These are phyloP conservation scores for Emmonsia crescens DNA, from an alignment of 2,329 filamentous ascomycete genomes.

Conservation along the genomic window DNA sequence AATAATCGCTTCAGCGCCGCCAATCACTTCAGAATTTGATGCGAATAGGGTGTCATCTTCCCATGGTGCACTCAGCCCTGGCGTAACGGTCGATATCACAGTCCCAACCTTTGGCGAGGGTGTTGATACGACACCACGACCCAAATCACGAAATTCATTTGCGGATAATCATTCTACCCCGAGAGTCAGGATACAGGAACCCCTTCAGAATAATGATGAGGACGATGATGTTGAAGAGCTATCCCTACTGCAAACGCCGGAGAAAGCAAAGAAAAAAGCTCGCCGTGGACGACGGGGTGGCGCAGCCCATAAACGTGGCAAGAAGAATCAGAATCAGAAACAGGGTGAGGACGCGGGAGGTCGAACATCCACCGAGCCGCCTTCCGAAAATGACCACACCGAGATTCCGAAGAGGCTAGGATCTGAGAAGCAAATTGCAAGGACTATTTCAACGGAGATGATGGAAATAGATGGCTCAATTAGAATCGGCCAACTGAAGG, in stretches of 20 bases:
- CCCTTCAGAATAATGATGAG: slow-evolving; percentile 23
- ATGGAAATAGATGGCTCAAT: slow-evolving; percentile 50
- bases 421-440: slow-evolving; percentile 49
- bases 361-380: slow-evolving; percentile 44
- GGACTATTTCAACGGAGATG: slow-evolving; percentile 43
- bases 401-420: slow-evolving; percentile 41
- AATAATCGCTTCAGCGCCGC: slow-evolving; percentile 15
- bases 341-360: slow-evolving; percentile 46
- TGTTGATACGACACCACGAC: slow-evolving; percentile 22
- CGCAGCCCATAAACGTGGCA: slow-evolving; percentile 48
- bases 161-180: slow-evolving; percentile 16
- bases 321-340: slow-evolving; percentile 45
- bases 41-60: slow-evolving; percentile 6
- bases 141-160: slow-evolving; percentile 16
- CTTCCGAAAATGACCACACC: slow-evolving; percentile 24
- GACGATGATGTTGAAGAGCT: slow-evolving; percentile 26
- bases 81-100: slow-evolving; percentile 25
- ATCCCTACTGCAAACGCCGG: slow-evolving; percentile 19
- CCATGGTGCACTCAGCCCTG: slow-evolving; percentile 8
- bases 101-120: slow-evolving; percentile 15
- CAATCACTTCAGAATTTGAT: slow-evolving; percentile 1
- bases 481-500: slow-evolving; percentile 50
- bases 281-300: slow-evolving; percentile 64
- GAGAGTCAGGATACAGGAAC: slow-evolving; percentile 32
- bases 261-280: slow-evolving; percentile 55